Evolutionary conservation across 2,329 filamentous ascomycete genomes (phyloP).

Genomic region (Fusarium algeriense): DNA sequence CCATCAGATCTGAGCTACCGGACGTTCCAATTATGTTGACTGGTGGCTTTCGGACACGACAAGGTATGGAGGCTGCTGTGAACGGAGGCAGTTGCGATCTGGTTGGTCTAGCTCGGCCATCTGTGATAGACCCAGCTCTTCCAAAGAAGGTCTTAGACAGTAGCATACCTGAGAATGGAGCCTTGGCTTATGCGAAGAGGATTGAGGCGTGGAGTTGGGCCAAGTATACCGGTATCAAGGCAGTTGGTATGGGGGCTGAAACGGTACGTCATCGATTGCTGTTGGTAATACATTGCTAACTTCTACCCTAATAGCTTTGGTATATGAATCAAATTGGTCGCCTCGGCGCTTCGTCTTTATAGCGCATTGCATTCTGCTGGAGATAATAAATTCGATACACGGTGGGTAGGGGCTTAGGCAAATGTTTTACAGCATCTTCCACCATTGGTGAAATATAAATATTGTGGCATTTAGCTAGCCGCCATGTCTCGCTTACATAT

Average conservation of each 20-base stretch:
- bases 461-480: too few relatives aligned
- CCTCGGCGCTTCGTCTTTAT: neutral
- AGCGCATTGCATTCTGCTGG: too few relatives aligned
- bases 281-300: neutral
- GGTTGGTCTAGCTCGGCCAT: neutral
- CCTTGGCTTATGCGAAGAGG: neutral
- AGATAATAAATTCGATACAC: too few relatives aligned
- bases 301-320: neutral
- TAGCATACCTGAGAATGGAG: neutral
- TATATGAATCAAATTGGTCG: neutral
- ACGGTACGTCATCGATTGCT: neutral
- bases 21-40: neutral
- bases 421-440: too few relatives aligned
- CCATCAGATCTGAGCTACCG: neutral
- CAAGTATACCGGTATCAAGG: neutral
- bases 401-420: too few relatives aligned
- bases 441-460: too few relatives aligned
- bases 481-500: too few relatives aligned
- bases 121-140: neutral
- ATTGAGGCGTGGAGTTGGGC: neutral
- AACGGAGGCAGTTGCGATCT: neutral
- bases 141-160: neutral
- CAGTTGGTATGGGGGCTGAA: constrained; percentile 2
- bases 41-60: neutral
- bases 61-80: neutral